These are phyloP conservation scores for Ceratobasidium sp. DNA, from an alignment of 1,284 basidiomycete species.

Conservation along the genomic window DNA sequence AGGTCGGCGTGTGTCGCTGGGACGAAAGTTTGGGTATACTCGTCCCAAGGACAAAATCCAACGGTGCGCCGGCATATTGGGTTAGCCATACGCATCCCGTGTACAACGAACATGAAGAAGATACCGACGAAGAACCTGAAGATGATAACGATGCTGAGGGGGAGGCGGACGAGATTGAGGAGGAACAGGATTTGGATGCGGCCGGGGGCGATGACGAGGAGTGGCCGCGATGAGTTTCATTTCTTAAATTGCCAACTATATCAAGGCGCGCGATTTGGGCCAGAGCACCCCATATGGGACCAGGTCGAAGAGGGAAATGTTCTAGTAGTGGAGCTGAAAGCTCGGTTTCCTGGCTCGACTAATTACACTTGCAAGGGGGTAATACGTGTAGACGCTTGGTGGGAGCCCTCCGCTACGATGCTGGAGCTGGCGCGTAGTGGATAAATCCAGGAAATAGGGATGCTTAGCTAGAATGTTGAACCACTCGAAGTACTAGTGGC, in stretches of 20 bases:
- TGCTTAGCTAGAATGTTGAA: neutral
- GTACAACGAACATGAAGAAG: neutral
- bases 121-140: neutral
- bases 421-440: neutral
- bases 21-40: neutral
- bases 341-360: neutral
- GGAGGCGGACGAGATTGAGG: too few relatives aligned
- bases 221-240: too few relatives aligned
- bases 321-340: conserved; percentile 4
- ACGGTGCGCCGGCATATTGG: neutral
- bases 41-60: neutral
- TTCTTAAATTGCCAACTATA: too few relatives aligned
- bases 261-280: neutral
- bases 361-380: conserved; percentile 1
- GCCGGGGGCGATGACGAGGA: too few relatives aligned
- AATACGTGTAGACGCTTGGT: conserved; percentile 10
- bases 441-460: neutral
- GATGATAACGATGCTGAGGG: too few relatives aligned
- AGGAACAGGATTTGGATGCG: too few relatives aligned
- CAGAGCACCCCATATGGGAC: conserved; percentile 5
- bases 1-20: neutral
- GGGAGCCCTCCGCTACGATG: conserved; percentile 29
- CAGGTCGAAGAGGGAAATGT: conserved; percentile 22
- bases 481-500: too few relatives aligned
- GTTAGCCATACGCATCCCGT: conserved; percentile 15